Evolutionary conservation across 306 rosid species (phyloP), one percentile per base, ranked within the genome.

Genomic region (Sicyos edulis): DNA sequence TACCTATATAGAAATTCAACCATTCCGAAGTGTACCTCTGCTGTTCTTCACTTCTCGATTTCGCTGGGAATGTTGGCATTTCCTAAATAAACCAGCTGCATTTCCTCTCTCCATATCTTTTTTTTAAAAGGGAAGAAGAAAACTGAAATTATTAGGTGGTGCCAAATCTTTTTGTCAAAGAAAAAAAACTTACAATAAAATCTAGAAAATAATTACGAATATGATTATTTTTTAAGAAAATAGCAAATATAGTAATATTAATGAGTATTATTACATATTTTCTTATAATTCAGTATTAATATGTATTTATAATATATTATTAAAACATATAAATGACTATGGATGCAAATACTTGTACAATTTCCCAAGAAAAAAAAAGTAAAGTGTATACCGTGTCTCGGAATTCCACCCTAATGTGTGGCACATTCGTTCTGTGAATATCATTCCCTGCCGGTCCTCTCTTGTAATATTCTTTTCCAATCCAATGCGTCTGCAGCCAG

Each of bases 381-480:
- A 11, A 10, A 44, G 15, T 10, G 10, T 19, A 21, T 67, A 92
- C 98, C 89, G 86, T 80, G 26, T 95, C 90, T 45, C 99, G 96
- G 80, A 95, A 95, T 78, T 95, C 95, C 82, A 91, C 24, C 73
- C 99, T 90, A 69, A 95, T 95, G 79, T 95, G 99, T 77, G 99
- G 99, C 79, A 95, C 99, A 17, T 95, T 95, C 8, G 99, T 91
- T 85, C 63, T 91, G 76, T 77, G 99, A 81, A 95, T 89, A 71
- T 91, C 97, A 67, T 95, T 91, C 83, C 99, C 99, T 75, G 80
- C 75, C 19, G 99, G 96, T 63, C 99, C 97, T 79, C 95, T 89
- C 77, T 77, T 82, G 86, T 89, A 95, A 78, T 95, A 91, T 80
- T 76, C 95, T 74, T 87, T 86, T 21, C 99, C 99, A 21, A 95